Conservation (phyloP, 768 basidiomycete species). For the Mycena rebaudengoi region DNA sequence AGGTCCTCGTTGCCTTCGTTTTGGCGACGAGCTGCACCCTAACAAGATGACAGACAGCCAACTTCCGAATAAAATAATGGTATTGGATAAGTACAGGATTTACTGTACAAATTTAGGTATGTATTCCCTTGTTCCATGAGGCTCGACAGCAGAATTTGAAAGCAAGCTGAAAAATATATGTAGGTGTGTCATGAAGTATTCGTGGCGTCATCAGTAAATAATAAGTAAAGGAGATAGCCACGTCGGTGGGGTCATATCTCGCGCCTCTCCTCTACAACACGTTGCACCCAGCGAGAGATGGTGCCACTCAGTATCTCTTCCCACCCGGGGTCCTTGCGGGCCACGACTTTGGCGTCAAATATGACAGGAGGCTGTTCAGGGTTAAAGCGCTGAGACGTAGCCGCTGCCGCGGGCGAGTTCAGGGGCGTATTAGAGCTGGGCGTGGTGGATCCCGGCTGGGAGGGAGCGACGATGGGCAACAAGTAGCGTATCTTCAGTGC, state of each 20-base stretch:
- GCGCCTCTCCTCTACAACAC: slow-evolving; percentile 72
- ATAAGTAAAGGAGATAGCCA: too few species aligned
- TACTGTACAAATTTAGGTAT: too few species aligned
- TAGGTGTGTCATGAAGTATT: too few species aligned
- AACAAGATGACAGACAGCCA: too few species aligned
- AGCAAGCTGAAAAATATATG: too few species aligned
- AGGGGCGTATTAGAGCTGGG: slow-evolving; percentile 34
- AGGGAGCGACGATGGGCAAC: slow-evolving; percentile 70
- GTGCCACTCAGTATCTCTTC: slow-evolving; percentile 77
- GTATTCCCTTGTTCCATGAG: too few species aligned
- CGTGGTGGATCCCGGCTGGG: slow-evolving; percentile 38
- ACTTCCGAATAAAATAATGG: too few species aligned
- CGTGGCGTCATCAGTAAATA: too few species aligned
- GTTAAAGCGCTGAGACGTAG: slow-evolving; percentile 46
- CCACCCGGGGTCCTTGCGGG: slow-evolving; percentile 81
- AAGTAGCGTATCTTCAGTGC: slow-evolving; percentile 87
- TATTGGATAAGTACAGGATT: too few species aligned
- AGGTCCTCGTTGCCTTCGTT: too few species aligned
- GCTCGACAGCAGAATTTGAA: too few species aligned
- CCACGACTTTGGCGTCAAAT: slow-evolving; percentile 81
- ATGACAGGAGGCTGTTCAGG: slow-evolving; percentile 55
- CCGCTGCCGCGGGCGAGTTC: slow-evolving; percentile 37
- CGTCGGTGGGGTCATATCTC: slow-evolving; percentile 33
- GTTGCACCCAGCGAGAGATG: slow-evolving; percentile 71
- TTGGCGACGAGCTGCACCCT: too few species aligned